Conservation (phyloP, 2,329 filamentous ascomycete genomes). For the Verticillium nonalfalfae region DNA sequence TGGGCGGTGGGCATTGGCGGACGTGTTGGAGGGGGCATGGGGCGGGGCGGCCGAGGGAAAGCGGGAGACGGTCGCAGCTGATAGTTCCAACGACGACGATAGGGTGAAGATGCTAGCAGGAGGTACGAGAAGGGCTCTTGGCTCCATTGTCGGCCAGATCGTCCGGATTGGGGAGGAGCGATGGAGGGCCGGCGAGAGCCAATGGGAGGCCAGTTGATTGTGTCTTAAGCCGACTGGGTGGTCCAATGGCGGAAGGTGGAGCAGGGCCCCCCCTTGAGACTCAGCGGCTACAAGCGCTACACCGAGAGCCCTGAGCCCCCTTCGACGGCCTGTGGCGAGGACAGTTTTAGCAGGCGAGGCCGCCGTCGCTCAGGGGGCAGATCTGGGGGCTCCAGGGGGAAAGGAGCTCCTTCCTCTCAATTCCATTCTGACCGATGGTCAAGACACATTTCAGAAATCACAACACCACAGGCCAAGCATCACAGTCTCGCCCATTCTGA, state of each 20-base stretch:
- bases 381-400: neutral
- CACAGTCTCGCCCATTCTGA: neutral
- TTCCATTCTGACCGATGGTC: neutral
- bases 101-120: neutral
- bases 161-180: neutral
- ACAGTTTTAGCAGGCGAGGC: neutral
- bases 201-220: neutral
- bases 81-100: neutral
- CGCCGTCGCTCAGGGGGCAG: neutral
- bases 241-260: neutral
- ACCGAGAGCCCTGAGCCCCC: neutral
- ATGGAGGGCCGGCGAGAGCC: neutral
- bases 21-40: neutral
- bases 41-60: conserved; percentile 14
- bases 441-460: neutral
- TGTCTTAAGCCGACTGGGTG: neutral
- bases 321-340: neutral
- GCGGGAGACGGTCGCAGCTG: conserved; percentile 5
- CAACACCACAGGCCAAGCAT: neutral
- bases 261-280: neutral
- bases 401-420: neutral
- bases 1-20: conserved; percentile 3
- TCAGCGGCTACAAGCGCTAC: neutral
- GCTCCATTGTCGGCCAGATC: neutral
- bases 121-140: neutral